Evolutionary conservation across 768 basidiomycete species (phyloP), one percentile per base, ranked within the genome.

Genomic region (Pleurotus tuber-regium): DNA sequence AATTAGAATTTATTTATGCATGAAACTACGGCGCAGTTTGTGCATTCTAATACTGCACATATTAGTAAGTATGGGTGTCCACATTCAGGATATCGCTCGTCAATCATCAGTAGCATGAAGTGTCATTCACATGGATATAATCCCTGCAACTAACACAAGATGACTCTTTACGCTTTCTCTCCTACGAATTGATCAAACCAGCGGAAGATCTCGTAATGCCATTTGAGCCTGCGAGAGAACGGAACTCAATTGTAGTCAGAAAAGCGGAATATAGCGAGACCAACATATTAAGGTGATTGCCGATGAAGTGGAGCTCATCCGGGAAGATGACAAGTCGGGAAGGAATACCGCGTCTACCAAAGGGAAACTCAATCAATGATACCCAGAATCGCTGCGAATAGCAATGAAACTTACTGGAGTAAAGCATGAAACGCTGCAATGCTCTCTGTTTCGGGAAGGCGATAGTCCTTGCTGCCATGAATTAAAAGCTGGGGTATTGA

Each of bases 131-230:
- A n/a, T n/a, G n/a, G n/a, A n/a, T n/a, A n/a, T n/a, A n/a, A n/a
- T n/a, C n/a, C n/a, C n/a, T n/a, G n/a, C n/a, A n/a, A 31, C 14
- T 5, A 38, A 6, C 12, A 16, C 42, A 2, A 29, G 16, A 5
- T 11, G n/a, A 29, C 25, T 38, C 12, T n/a, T 29, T 24, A 54
- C 35, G 43, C 21, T 26, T 62, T 43, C 43, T 72, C 62, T 12
- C 80, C 84, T 9, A 86, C 74, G 58, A 77, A 89, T 61, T 82
- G 67, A 51, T 87, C 82, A 55, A 97, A 86, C 92, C 92, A 98
- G 53, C 81, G 76, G 70, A 99, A 87, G 11, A 98, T 87, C 65
- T 99, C 96, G 57, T 88, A 75, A 69, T 98, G 92, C 96, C 96
- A 98, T 65, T 93, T 92, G 64, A 96, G 70, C 63, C 90, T 89